phyloP scores from a whole-genome alignment of 495 filamentous ascomycete species.

The Penicillium pulvis region DNA sequence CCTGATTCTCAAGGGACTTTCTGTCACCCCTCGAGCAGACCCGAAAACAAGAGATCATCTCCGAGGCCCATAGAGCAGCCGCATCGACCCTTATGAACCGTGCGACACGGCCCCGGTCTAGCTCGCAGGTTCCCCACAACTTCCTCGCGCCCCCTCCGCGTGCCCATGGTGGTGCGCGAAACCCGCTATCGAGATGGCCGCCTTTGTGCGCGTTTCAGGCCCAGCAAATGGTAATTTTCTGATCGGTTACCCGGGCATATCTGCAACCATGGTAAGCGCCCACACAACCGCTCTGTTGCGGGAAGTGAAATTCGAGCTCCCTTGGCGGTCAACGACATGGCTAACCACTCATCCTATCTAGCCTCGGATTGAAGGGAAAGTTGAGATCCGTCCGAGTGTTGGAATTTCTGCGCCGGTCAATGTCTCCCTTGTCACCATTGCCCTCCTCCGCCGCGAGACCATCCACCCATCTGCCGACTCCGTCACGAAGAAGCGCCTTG shows the following conservation, averaged over 20 bases:
- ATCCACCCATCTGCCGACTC: slow-evolving; percentile 97
- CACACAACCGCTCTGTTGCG: background rate
- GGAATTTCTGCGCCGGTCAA: slow-evolving; percentile 86
- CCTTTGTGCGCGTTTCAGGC: slow-evolving; percentile 95
- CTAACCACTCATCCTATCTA: slow-evolving; percentile 35
- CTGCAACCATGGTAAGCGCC: slow-evolving; percentile 84
- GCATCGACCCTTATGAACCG: slow-evolving; percentile 36
- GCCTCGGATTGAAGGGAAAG: slow-evolving; percentile 96
- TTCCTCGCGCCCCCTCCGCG: slow-evolving; percentile 36
- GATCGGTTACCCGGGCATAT: slow-evolving; percentile 97
- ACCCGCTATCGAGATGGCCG: slow-evolving; percentile 63
- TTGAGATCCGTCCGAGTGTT: slow-evolving; percentile 86
- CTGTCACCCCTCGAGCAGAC: background rate
- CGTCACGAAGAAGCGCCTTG: slow-evolving; percentile 86
- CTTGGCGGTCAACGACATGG: background rate
- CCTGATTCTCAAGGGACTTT: background rate
- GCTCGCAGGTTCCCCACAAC: slow-evolving; percentile 35
- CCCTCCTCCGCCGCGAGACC: slow-evolving; percentile 87
- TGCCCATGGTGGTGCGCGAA: slow-evolving; percentile 49
- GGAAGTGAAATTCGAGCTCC: background rate
- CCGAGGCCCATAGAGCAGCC: background rate
- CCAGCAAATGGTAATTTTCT: slow-evolving; percentile 96
- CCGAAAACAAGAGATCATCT: background rate
- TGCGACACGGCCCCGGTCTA: slow-evolving; percentile 31
- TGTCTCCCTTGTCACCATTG: slow-evolving; percentile 92